Evolutionary conservation across 2,329 filamentous ascomycete genomes (phyloP).

Genomic region (Pseudogymnoascus sp.): DNA sequence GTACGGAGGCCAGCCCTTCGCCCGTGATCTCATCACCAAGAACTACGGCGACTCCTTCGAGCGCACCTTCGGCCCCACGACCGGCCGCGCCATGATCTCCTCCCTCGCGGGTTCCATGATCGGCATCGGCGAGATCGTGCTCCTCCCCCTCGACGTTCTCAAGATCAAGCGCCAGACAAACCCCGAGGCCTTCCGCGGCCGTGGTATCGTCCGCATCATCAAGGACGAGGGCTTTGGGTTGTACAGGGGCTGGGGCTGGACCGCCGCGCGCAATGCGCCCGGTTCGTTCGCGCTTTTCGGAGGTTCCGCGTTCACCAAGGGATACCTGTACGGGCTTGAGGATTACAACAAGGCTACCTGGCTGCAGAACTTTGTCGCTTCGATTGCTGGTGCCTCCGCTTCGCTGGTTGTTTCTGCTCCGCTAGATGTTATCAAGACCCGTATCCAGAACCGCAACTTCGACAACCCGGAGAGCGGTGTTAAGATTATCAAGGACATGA

Average conservation of each 20-base stretch:
- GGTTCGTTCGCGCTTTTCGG: conserved; percentile 98
- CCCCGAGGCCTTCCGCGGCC: conserved; percentile 92
- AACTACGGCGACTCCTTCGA: conserved; percentile 83
- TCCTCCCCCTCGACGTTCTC: conserved; percentile 89
- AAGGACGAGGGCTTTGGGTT: conserved; percentile 90
- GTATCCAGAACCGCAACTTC: conserved; percentile 98
- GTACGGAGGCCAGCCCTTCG: conserved; percentile 94
- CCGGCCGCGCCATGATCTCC: conserved; percentile 96
- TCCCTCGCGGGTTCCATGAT: conserved; percentile 92
- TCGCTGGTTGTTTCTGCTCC: conserved; percentile 96
- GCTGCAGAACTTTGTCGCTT: conserved; percentile 96
- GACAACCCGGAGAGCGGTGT: conserved; percentile 94
- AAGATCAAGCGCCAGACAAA: conserved; percentile 99
- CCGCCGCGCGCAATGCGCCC: conserved; percentile 90
- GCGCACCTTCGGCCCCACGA: conserved; percentile 85
- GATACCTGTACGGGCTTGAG: conserved; percentile 79
- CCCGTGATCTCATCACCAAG: conserved; percentile 74
- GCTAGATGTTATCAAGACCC: conserved; percentile 94
- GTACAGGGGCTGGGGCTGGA: conserved; percentile 97
- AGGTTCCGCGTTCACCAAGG: conserved; percentile 93
- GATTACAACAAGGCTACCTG: conserved; percentile 96
- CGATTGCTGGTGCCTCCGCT: conserved; percentile 86
- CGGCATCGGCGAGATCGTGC: conserved; percentile 92
- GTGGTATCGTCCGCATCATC: conserved; percentile 83
- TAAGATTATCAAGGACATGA: conserved; percentile 87